Conservation (phyloP, 495 filamentous ascomycete genomes). For the Trichoderma asperelloides region DNA sequence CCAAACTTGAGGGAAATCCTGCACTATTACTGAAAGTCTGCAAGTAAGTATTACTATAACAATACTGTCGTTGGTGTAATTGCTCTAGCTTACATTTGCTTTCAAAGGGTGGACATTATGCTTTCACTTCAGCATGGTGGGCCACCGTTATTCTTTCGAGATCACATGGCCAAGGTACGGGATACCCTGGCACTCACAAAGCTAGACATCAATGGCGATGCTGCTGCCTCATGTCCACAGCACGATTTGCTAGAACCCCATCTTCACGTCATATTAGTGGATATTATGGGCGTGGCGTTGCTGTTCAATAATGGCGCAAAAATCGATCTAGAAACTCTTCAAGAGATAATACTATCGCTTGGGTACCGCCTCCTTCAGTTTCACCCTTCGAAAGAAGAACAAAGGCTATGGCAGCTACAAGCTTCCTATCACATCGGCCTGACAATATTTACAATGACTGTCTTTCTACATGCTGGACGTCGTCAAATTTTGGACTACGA, state of each 20-base stretch:
- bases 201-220: slow-evolving; percentile 10
- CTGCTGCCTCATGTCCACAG: slow-evolving; percentile 8
- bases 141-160: slow-evolving; percentile 19
- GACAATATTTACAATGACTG: slow-evolving; percentile 18
- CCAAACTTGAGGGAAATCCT: slow-evolving; percentile 5
- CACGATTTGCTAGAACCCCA: not conserved
- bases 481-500: slow-evolving; percentile 15
- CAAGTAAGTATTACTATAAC: slow-evolving; percentile 18
- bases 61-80: not conserved
- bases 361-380: slow-evolving; percentile 18
- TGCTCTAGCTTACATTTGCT: not conserved
- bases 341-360: slow-evolving; percentile 19
- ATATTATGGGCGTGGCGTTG: not conserved
- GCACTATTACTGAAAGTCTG: slow-evolving; percentile 12
- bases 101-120: slow-evolving; percentile 17
- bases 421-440: slow-evolving; percentile 17
- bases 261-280: not conserved
- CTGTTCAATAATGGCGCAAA: slow-evolving; percentile 14
- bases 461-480: slow-evolving; percentile 16
- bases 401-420: slow-evolving; percentile 8
- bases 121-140: slow-evolving; percentile 17
- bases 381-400: slow-evolving; percentile 13
- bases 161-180: slow-evolving; percentile 16
- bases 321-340: slow-evolving; percentile 14
- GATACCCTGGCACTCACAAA: slow-evolving; percentile 11